phyloP scores from a whole-genome alignment of 2,329 filamentous ascomycete genomes.

The Fusarium dimerum region DNA sequence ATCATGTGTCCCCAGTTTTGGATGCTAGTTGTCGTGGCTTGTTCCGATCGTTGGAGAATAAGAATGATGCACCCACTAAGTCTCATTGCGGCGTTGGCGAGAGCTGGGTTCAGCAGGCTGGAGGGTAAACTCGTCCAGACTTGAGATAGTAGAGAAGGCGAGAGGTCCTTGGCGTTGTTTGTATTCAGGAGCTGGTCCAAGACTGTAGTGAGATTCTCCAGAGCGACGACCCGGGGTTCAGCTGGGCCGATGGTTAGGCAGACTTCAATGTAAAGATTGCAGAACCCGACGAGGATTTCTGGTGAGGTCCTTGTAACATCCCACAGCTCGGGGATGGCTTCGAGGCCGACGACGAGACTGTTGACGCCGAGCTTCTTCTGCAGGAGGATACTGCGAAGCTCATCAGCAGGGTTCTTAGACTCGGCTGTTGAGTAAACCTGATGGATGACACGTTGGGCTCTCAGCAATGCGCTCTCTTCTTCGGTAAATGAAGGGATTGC shows the following conservation, averaged over 20 bases:
- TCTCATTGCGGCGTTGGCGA: slow-evolving; percentile 52
- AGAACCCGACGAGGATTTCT: slow-evolving; percentile 35
- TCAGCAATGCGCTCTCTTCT: slow-evolving; percentile 40
- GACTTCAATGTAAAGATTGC: slow-evolving; percentile 44
- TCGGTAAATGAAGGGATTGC: slow-evolving; percentile 16
- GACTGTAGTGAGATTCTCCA: slow-evolving; percentile 48
- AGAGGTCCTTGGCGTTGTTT: slow-evolving; percentile 30
- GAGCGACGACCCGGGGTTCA: slow-evolving; percentile 48
- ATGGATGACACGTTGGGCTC: slow-evolving; percentile 39
- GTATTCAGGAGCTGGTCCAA: slow-evolving; percentile 43
- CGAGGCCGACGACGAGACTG: slow-evolving; percentile 40
- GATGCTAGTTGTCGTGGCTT: slow-evolving; percentile 21
- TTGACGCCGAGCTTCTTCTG: slow-evolving; percentile 33
- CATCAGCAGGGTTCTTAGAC: slow-evolving; percentile 19
- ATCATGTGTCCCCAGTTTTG: slow-evolving; percentile 52
- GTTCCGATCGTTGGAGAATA: slow-evolving; percentile 28
- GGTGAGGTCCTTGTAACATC: slow-evolving; percentile 27
- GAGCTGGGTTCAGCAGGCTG: slow-evolving; percentile 46
- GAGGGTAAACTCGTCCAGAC: slow-evolving; percentile 44
- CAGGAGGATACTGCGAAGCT: slow-evolving; percentile 31
- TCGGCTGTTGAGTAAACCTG: slow-evolving; percentile 37
- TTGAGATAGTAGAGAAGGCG: slow-evolving; percentile 34
- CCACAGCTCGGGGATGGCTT: slow-evolving; percentile 34
- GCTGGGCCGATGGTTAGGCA: slow-evolving; percentile 40
- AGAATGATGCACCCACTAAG: slow-evolving; percentile 48